phyloP scores from a whole-genome alignment of 768 basidiomycete species.

The Mycena sanguinolenta region DNA sequence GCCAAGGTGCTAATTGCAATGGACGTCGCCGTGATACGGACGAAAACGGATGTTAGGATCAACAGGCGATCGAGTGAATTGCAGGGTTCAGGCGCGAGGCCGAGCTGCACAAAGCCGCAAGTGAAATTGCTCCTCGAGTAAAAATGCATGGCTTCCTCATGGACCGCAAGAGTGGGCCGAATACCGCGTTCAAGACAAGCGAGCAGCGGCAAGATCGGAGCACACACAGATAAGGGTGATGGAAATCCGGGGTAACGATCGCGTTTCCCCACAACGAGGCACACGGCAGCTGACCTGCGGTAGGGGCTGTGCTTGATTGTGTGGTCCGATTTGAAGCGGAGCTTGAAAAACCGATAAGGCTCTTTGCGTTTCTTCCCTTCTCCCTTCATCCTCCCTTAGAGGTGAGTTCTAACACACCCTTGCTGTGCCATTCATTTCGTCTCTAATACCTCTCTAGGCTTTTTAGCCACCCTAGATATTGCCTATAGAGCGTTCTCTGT shows the following conservation, averaged over 20 bases:
- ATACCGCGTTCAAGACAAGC: not conserved
- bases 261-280: constrained; percentile 12
- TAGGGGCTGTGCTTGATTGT: constrained; percentile 13
- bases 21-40: constrained; percentile 12
- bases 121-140: not conserved
- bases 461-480: constrained; percentile 57
- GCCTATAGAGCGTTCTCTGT: constrained; percentile 75
- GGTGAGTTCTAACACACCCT: not conserved
- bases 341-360: constrained; percentile 21
- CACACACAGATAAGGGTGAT: constrained; percentile 2
- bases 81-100: constrained; percentile 5
- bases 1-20: constrained; percentile 14
- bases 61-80: not conserved
- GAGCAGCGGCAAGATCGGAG: not conserved
- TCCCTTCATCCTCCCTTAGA: constrained; percentile 33
- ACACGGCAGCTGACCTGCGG: not conserved
- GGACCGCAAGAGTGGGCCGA: not conserved
- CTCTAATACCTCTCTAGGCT: constrained; percentile 46
- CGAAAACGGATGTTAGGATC: not conserved
- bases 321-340: constrained; percentile 11
- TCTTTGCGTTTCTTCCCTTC: constrained; percentile 31
- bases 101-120: not conserved
- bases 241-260: constrained; percentile 25
- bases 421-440: too few relatives aligned
- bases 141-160: not conserved